Evolutionary conservation across 2,329 filamentous ascomycete genomes (phyloP).

Genomic region (Colletotrichum sp.): DNA sequence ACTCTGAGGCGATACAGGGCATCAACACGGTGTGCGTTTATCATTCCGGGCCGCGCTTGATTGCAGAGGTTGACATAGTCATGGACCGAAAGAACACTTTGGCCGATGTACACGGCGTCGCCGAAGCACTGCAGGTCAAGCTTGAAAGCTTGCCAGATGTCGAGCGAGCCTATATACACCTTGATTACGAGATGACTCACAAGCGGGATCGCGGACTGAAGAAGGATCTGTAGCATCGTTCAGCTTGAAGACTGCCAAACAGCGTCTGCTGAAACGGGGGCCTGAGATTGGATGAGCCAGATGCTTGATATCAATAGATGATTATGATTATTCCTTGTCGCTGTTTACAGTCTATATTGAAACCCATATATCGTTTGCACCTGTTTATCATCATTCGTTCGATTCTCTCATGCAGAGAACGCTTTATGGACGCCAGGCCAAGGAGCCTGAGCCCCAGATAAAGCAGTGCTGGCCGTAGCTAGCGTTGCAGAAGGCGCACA

Average conservation of each 20-base stretch:
- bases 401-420: neutral
- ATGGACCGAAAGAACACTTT: slow-evolving; percentile 81
- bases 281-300: neutral
- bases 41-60: slow-evolving; percentile 84
- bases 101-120: slow-evolving; percentile 85
- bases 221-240: slow-evolving; percentile 57
- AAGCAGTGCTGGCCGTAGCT: neutral
- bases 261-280: neutral
- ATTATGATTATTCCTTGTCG: neutral
- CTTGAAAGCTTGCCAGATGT: slow-evolving; percentile 90
- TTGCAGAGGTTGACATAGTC: slow-evolving; percentile 95
- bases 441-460: neutral
- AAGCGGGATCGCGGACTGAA: slow-evolving; percentile 80
- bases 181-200: slow-evolving; percentile 95
- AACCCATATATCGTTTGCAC: neutral
- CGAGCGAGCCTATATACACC: slow-evolving; percentile 93
- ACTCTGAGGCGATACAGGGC: slow-evolving; percentile 78
- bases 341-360: neutral
- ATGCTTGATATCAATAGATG: neutral
- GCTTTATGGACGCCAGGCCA: neutral
- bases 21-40: slow-evolving; percentile 96
- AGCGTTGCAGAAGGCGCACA: slow-evolving; percentile 8
- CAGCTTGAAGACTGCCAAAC: neutral
- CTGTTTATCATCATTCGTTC: neutral
- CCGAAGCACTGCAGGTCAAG: slow-evolving; percentile 93